Base-by-base conservation (phyloP, 306 rosid species). In the Cucurbita maxima region DNA sequence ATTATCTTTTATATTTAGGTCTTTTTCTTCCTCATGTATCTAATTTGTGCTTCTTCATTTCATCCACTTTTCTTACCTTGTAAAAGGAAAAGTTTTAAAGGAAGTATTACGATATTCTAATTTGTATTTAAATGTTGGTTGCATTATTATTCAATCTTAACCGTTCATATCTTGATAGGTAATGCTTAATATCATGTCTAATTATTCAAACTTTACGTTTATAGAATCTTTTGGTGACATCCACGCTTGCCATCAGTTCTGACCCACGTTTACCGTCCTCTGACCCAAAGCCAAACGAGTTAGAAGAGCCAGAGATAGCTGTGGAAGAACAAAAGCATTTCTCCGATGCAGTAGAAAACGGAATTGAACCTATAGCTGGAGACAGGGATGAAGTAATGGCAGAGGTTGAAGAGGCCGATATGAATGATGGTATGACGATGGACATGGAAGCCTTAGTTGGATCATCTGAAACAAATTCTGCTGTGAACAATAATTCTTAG, bases 201-300 rank as follows among this genome's bases (percentile, higher is more conserved):
- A 30, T 30, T 30, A 30, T 30, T 30, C 34, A 2, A 30, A 30
- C 0, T 30, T 30, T 30, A 75, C 75, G 50, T 74, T 51, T 86
- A 86, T 56, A 94, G 99, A 94, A 89, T 82, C 83, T 94, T 60
- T 83, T 83, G 77, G 99, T 91, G 85, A 94, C 99, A 16, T 87
- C 97, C 48, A 89, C 87, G 50, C 79, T 94, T 76, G 71, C 83
- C 53, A 75, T 84, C 76, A 77, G 86, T 66, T 57, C 81, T 12
- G 96, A 86, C 58, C 84, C 89, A 38, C 71, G 76, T 64, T 83
- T 84, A 8, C 89, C 81, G 79, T 55, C 87, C 45, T 45, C 75
- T 3, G 13, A 73, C 59, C 81, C 80, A 72, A 83, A 82, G 64
- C 75, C 83, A 18, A 83, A 50, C 37, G 88, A 70, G 74, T 70